Evolutionary conservation across 148 eudicot genomes (phyloP), one percentile per base, ranked within the genome.

Genomic region (Camellia lanceoleosa): DNA sequence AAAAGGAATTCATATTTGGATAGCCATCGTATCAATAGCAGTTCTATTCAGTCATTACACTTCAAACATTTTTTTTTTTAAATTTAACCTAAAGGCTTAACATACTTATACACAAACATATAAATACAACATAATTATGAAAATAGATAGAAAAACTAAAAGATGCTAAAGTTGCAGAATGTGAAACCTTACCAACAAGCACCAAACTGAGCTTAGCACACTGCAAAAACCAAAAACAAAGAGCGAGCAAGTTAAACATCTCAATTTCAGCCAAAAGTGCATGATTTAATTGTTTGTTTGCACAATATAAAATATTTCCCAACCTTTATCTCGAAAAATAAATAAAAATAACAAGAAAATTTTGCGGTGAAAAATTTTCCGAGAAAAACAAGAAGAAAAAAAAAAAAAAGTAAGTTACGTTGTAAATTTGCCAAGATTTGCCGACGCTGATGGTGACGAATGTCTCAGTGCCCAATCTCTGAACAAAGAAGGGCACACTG

Each of bases 381-480:
- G 52, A 43, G 52, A 38, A 4, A 46, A 70, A 7, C 14, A 54
- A 60, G 51, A n/a, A n/a, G n/a, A n/a, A n/a, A 23, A 0, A 23
- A 16, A 5, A 9, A n/a, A 19, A 60, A 56, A 15, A 59, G 3
- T 0, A 47, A 4, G 15, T 70, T 89, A 97, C 98, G 47, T 94
- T 97, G 87, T 97, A 94, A 77, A 97, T 87, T 87, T 97, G 99
- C 89, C 93, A 97, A 51, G 98, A 89, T 83, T 97, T 94, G 73
- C 99, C 99, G 74, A 97, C 90, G 81, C 94, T 90, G 82, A 97
- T 96, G 46, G 98, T 97, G 87, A 97, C 97, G 79, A 97, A 97
- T 61, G 97, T 92, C 80, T 94, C 98, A 46, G 97, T 94, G 15
- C 98, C 98, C 52, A 94, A 84, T 30, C 93, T 84, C 82, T 91